Conservation (phyloP, 2,329 filamentous ascomycete species). For the Trichophyton benhamiae region DNA sequence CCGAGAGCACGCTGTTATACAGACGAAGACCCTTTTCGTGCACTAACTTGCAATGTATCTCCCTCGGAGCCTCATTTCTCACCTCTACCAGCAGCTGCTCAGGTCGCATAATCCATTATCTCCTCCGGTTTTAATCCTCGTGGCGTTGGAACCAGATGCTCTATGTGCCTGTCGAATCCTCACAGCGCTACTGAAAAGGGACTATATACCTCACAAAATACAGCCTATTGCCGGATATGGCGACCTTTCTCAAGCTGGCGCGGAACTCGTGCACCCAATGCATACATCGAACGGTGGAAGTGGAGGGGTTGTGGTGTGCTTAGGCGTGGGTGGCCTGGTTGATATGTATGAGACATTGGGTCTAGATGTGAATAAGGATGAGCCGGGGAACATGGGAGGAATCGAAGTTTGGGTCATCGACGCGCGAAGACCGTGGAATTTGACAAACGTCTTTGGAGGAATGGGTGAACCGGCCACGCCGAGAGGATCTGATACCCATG, state of each 20-base stretch:
- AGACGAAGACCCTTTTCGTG: neutral
- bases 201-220: constrained; percentile 96
- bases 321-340: constrained; percentile 84
- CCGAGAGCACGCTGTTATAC: neutral
- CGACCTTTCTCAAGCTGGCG: constrained; percentile 69
- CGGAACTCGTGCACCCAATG: constrained; percentile 71
- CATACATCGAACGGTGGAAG: constrained; percentile 71
- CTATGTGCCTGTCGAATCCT: constrained; percentile 92
- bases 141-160: constrained; percentile 86
- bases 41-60: constrained; percentile 62
- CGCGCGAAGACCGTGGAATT: constrained; percentile 82
- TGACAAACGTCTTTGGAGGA: constrained; percentile 83
- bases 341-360: constrained; percentile 72
- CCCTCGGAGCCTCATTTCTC: constrained; percentile 74
- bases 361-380: constrained; percentile 57
- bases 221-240: constrained; percentile 87
- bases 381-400: constrained; percentile 54
- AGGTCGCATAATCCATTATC: constrained; percentile 78
- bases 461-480: constrained; percentile 34
- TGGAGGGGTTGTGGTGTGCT: constrained; percentile 79
- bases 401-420: constrained; percentile 94
- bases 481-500: constrained; percentile 11
- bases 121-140: constrained; percentile 80
- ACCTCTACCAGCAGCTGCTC: constrained; percentile 82
- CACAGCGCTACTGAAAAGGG: constrained; percentile 83